Conservation (phyloP, 768 basidiomycete genomes). For the Mycena kentingensis region DNA sequence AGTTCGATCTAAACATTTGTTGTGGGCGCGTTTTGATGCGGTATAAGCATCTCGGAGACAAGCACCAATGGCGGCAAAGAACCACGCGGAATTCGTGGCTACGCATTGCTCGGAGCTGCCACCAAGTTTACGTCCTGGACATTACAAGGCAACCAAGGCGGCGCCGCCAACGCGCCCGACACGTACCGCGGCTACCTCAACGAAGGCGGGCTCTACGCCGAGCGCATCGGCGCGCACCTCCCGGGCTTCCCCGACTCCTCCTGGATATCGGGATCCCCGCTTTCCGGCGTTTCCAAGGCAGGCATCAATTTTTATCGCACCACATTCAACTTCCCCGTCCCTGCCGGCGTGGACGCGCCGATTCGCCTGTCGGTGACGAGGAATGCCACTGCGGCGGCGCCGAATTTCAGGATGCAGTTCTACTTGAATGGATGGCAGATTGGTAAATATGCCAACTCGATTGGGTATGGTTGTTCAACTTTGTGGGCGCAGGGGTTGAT, state of each 20-base stretch:
- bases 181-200: constrained; percentile 51
- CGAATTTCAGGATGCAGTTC: constrained; percentile 50
- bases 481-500: background rate
- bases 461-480: constrained; percentile 36
- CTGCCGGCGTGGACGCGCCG: constrained; percentile 45
- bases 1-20: constrained; percentile 2
- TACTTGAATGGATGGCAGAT: constrained; percentile 56
- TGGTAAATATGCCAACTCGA: constrained; percentile 56
- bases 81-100: constrained; percentile 51
- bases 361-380: constrained; percentile 48
- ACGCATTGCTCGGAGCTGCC: constrained; percentile 42
- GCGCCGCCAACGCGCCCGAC: constrained; percentile 44
- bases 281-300: constrained; percentile 35
- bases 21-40: background rate
- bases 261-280: constrained; percentile 40
- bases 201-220: constrained; percentile 52
- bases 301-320: constrained; percentile 50
- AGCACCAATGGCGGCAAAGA: constrained; percentile 53
- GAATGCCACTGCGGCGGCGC: constrained; percentile 37
- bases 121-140: constrained; percentile 43
- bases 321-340: constrained; percentile 43
- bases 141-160: constrained; percentile 47
- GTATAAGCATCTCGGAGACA: constrained; percentile 45
- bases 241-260: constrained; percentile 44
- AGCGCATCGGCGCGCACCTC: constrained; percentile 53